Evolutionary conservation across 179 eudicot genomes (phyloP), one percentile per base, ranked within the genome.

Genomic region (Corrigiola litoralis): DNA sequence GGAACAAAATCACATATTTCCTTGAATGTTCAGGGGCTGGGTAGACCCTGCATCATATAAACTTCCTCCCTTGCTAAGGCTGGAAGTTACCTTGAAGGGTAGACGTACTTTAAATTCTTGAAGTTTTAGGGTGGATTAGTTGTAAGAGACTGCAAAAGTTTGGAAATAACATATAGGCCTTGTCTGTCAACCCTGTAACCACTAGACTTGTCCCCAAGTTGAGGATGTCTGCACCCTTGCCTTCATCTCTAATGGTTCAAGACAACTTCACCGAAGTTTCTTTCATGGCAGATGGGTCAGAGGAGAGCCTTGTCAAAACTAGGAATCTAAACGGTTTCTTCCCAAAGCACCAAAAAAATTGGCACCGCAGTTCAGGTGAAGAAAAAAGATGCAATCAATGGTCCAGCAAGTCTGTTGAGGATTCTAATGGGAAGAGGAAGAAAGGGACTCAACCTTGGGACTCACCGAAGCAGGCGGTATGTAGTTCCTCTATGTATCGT

Each of bases 281-380:
- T 47, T 28, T 47, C 53, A 44, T 28, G 53, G 6, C 46, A 66
- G 58, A 63, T 14, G 24, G 24, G 34, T 63, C 16, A 49, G 16
- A 27, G 11, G 54, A 46, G 42, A 32, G 25, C 55, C 23, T 17
- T 28, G 27, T 40, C 45, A 14, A 66, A 58, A 20, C 61, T 29
- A 47, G 51, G 41, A 54, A n/a, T n/a, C n/a, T n/a, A 31, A 48
- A 20, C 23, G 8, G 46, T 31, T 11, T 4, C 11, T 21, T 34
- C 29, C 14, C 23, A 25, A 37, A 5, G 24, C 41, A 37, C 2
- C 12, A 13, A 37, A 37, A 9, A 48, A 8, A 20, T 18, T 6
- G 27, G 33, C 9, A 21, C 23, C 44, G 37, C 24, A 31, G 27
- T 28, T 13, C 5, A 1, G 21, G 31, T 41, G 61, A 51, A 20